phyloP scores from a whole-genome alignment of 805 yeast genomes.

The Myxozyma neglecta region DNA sequence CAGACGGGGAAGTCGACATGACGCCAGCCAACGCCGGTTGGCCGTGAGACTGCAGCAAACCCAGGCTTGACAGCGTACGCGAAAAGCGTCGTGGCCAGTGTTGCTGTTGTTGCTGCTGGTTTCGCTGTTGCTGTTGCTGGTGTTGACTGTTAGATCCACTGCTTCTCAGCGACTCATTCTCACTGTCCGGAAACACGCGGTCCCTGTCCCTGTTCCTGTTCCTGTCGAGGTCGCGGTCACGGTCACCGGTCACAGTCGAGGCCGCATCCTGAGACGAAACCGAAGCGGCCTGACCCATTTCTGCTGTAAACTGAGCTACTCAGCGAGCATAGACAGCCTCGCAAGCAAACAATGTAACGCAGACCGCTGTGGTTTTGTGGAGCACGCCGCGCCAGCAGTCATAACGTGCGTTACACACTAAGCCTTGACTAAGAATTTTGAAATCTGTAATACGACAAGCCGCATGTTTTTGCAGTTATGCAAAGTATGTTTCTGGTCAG shows the following conservation, averaged over 20 bases:
- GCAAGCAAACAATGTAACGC: too few species aligned
- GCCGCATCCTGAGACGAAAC: neutral
- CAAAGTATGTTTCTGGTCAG: too few species aligned
- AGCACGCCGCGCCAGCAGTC: too few species aligned
- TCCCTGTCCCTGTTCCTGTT: neutral
- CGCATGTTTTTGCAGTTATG: too few species aligned
- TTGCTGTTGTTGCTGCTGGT: neutral
- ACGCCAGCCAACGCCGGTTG: neutral
- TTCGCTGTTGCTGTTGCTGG: neutral
- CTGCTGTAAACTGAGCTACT: too few species aligned
- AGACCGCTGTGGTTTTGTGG: too few species aligned
- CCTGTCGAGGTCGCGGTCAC: neutral
- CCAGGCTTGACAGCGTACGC: constrained; percentile 16
- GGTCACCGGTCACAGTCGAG: neutral
- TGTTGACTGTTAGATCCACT: neutral
- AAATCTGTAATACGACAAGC: too few species aligned
- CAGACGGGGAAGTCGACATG: too few species aligned
- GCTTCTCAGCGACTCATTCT: neutral
- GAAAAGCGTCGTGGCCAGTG: constrained; percentile 13
- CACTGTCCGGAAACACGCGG: neutral
- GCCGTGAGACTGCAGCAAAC: constrained; percentile 6
- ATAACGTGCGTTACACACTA: too few species aligned
- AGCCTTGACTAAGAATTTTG: too few species aligned
- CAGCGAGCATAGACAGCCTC: too few species aligned
- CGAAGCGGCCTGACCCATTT: constrained; percentile 8